These are phyloP conservation scores for Cystofilobasidium ferigula DNA, from an alignment of 768 basidiomycete species.

Conservation along the genomic window DNA sequence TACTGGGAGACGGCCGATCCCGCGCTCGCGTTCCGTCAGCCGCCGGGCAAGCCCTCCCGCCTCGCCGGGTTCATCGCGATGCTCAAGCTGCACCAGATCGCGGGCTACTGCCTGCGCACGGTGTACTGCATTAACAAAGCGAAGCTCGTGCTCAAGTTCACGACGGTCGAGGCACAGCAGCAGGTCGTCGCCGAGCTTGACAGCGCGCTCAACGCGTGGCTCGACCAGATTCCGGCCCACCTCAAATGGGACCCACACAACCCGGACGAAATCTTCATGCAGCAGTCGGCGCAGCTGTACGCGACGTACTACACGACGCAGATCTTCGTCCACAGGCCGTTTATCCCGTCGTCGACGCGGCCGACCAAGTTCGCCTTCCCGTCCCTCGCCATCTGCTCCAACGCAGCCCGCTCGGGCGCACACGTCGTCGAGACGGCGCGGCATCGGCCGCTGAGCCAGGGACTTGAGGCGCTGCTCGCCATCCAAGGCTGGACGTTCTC, in stretches of 20 bases:
- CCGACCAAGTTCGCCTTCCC: conserved; percentile 49
- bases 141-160: conserved; percentile 44
- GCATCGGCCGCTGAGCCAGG: conserved; percentile 36
- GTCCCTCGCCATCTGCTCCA: conserved; percentile 67
- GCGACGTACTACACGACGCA: conserved; percentile 51
- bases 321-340: conserved; percentile 66
- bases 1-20: conserved; percentile 58
- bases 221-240: conserved; percentile 30
- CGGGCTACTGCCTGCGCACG: conserved; percentile 41
- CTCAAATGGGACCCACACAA: conserved; percentile 47
- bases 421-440: conserved; percentile 53
- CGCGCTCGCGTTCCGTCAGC: conserved; percentile 54
- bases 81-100: conserved; percentile 52
- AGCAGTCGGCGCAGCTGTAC: conserved; percentile 52
- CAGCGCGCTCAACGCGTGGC: conserved; percentile 60
- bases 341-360: conserved; percentile 55
- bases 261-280: conserved; percentile 46
- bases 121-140: conserved; percentile 56
- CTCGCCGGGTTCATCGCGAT: conserved; percentile 51
- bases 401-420: conserved; percentile 63
- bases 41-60: conserved; percentile 47
- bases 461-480: not conserved
- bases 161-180: conserved; percentile 34
- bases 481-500: conserved; percentile 38
- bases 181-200: conserved; percentile 57